These are phyloP conservation scores for Sporothrix variecibatus DNA, from an alignment of 2,329 filamentous ascomycete genomes.

Conservation along the genomic window DNA sequence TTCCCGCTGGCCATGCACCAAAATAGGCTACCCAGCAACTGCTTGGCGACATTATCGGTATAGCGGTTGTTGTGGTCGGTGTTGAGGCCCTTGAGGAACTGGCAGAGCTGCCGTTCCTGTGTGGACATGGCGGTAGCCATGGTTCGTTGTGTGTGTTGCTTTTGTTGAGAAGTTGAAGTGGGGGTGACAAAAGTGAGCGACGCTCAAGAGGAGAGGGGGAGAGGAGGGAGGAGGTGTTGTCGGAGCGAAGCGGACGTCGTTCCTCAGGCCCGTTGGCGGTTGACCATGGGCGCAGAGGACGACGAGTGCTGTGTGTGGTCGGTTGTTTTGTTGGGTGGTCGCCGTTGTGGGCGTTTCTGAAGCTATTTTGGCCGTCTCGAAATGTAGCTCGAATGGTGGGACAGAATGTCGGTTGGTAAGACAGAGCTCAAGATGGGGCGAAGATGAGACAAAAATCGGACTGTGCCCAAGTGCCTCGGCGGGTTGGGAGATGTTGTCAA, in stretches of 20 bases:
- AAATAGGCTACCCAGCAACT: constrained; percentile 80
- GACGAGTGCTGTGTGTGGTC: not conserved
- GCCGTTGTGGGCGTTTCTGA: not conserved
- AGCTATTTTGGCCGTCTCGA: not conserved
- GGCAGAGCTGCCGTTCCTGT: constrained; percentile 80
- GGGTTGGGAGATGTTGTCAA: not conserved
- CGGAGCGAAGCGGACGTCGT: constrained; percentile 13
- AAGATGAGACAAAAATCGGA: not conserved
- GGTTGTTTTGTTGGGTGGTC: not conserved
- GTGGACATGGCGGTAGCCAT: constrained; percentile 51
- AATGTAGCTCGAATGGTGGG: not conserved
- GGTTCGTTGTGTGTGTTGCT: not conserved
- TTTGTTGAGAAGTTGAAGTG: not conserved
- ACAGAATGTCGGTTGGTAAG: not conserved
- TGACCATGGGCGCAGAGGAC: constrained; percentile 9
- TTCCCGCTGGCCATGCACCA: constrained; percentile 79
- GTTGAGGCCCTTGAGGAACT: constrained; percentile 78
- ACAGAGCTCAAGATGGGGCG: not conserved
- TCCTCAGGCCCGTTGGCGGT: constrained; percentile 21
- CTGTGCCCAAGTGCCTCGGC: not conserved
- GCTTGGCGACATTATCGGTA: constrained; percentile 66
- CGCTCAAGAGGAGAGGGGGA: not conserved
- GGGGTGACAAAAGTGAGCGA: not conserved
- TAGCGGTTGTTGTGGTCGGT: constrained; percentile 74
- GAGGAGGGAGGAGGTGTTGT: not conserved